Base-by-base conservation (phyloP, 1,284 basidiomycete species). In the Rhodofomes roseus region DNA sequence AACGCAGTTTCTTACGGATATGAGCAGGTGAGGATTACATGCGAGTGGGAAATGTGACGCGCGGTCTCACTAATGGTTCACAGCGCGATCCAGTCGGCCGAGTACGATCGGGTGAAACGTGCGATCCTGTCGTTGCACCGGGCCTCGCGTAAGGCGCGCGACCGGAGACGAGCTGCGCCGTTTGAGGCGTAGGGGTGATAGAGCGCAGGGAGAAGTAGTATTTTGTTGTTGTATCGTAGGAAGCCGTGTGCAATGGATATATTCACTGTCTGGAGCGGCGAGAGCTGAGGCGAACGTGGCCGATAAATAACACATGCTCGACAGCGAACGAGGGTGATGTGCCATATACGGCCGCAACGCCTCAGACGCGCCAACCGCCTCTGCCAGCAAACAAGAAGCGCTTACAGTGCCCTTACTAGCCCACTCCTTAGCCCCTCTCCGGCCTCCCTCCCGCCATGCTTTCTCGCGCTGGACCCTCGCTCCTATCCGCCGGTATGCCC, bases 101-200 rank as follows among this genome's bases (percentile, higher is more conserved):
- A 92, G 68, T 83, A 82, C 60, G 90, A 93, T 69, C 89, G 87
- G 68, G 86, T 93, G 62, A 95, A 93, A 74, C 87, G 89, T 65
- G 86, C 88, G 0, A 80, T 94, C 59, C 74, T 87, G 44, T 68
- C 74, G 22, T 76, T 91, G 50, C 85, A 88, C 68, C 80, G 89
- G 56, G 81, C 83, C 20, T 87, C 87, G 36, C 80, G 86, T 55
- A 90, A 89, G 71, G 79, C 82, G 56, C 81, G 87, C 39, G 89
- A 90, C 61, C 79, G 89, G 67, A 78, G 89, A 66, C 79, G 86
- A 63, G 75, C 76, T 53, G 72, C 76, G 54, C 69, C 79, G 64
- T 64, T 83, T 64, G 76, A 79, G 58, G 65, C 65, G 58, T 73
- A 27, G 31, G 46, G 11, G 16, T 34, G 9, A 25, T 39, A 9